Base-by-base conservation (phyloP, 352 stramenopile species). In the Elongisporangium undulatum region DNA sequence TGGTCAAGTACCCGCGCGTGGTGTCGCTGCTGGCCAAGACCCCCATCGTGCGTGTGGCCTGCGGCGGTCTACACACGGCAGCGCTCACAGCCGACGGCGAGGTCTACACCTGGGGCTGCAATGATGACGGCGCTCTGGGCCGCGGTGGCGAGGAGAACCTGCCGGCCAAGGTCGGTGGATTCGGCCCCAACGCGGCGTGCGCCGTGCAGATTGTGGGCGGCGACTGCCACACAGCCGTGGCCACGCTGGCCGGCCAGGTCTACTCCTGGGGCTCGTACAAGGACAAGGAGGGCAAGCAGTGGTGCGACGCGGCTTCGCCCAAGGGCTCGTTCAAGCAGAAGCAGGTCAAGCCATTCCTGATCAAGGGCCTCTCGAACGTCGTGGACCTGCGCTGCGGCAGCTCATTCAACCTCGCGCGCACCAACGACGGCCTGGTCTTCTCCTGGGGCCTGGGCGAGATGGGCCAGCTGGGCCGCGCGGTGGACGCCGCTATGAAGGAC, bases 261-360 rank as follows among this genome's bases (percentile, higher is more conserved):
- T 99, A 89, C 67, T 84, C 92, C 12, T 98, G 94, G 92, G 97
- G 97, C 49, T 92, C 76, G 58, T 98, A 98, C 80, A 97, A 98
- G 59, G 96, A 99, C 79, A 98, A 98, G 75, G 94, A 98, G 71
- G 94, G 94, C 51, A 96, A 97, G 65, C 79, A 93, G 55, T 98
- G 93, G 77, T 96, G 87, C 49, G 78, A 97, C 61, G 74, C 87
- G 0, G 62, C 74, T 19, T 78, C 85, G 53, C 67, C 81, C 17
- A 74, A 78, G 22, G 78, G 61, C 15, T 69, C 87, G 21, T 96
- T 96, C 64, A 94, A 94, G 73, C 71, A 94, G 55, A 94, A 82
- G 60, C 86, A 94, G 68, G 23, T 51, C 55, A 57, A 62, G 22
- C 85, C 87, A 24, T 87, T 90, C 56, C 63, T 79, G 49, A 74